These are phyloP conservation scores for Cetradonia linearis DNA, from an alignment of 495 filamentous ascomycete species.

Conservation along the genomic window DNA sequence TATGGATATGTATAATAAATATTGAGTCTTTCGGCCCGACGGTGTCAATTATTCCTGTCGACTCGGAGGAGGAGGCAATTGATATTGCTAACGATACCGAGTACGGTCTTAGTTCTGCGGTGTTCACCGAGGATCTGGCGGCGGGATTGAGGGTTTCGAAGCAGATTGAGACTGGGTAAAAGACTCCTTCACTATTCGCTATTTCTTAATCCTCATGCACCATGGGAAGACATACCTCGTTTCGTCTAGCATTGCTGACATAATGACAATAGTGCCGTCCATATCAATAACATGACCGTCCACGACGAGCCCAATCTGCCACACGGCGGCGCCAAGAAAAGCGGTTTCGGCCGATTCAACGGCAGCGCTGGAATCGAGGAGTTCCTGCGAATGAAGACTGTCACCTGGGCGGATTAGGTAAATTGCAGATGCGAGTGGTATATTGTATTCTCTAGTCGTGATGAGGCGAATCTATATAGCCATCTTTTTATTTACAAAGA, in stretches of 20 bases:
- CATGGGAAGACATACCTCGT: background rate
- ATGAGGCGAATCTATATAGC: background rate
- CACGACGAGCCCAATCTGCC: conserved; percentile 74
- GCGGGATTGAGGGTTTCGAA: conserved; percentile 39
- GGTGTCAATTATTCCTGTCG: conserved; percentile 45
- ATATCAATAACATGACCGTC: conserved; percentile 78
- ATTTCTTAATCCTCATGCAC: conserved; percentile 9
- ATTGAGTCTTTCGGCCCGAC: conserved; percentile 78
- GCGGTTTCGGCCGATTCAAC: conserved; percentile 68
- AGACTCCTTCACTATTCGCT: conserved; percentile 2
- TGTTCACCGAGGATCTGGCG: conserved; percentile 41
- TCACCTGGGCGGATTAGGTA: conserved; percentile 53
- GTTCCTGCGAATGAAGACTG: conserved; percentile 75
- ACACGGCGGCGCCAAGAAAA: conserved; percentile 79
- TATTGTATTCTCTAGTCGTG: background rate
- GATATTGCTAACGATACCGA: conserved; percentile 43
- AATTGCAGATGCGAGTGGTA: background rate
- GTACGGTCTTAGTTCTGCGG: conserved; percentile 40
- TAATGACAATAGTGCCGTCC: conserved; percentile 45
- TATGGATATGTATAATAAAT: conserved; percentile 71
- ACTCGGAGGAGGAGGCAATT: conserved; percentile 41
- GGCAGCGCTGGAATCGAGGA: conserved; percentile 51
- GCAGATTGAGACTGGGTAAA: conserved; percentile 42
- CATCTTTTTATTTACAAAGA: background rate
- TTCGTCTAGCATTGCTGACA: conserved; percentile 9